Base-by-base conservation (phyloP, 108 stramenopile species). In the Schizochytrium sp. region DNA sequence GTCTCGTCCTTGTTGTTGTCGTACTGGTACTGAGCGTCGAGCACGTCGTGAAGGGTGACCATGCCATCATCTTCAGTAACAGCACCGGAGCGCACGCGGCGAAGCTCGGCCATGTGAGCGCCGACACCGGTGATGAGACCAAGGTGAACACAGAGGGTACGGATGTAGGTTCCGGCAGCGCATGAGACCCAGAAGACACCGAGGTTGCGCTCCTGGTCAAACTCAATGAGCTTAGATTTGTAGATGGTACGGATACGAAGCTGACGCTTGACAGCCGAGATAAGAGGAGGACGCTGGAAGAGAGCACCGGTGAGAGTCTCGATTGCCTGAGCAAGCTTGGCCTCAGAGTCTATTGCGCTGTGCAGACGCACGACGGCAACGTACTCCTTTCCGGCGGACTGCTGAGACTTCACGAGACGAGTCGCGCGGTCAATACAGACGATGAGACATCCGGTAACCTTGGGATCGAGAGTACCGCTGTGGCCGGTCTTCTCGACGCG, bases 351-450 rank as follows among this genome's bases (percentile, higher is more conserved):
- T 28, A 97, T 61, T 2, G 98, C 96, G 28, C 93, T 92, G 93
- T 99, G 99, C 47, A 99, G 94, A 17, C 99, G 96, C 17, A 98
- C 97, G n/a, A 99, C 96, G 57, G 96, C 97, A 8, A 99, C 94
- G 93, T 99, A 99, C 92, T 98, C 97, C 91, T 99, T 99, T 8
- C 99, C 99, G 2, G 99, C 99, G 44, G 44, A 50, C 91, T 99
- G 99, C 92, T 99, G 99, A 19, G 98, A 96, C 94, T 99, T 99
- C 90, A 98, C 99, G 47, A 99, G 91, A 40, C 99, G 95, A 13
- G 99, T 99, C 89, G 98, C 98, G 10, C 99, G 95, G 93, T 99
- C 98, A 88, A 99, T 94, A 92, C 99, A 99, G n/a, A 99, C 99
- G 90, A 99, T 99, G 61, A 99, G 93, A 93, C 99, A 99, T 40